These are phyloP conservation scores for Chamaecyparis obtusa DNA, from an alignment of 75 land plant genomes.

Conservation along the genomic window DNA sequence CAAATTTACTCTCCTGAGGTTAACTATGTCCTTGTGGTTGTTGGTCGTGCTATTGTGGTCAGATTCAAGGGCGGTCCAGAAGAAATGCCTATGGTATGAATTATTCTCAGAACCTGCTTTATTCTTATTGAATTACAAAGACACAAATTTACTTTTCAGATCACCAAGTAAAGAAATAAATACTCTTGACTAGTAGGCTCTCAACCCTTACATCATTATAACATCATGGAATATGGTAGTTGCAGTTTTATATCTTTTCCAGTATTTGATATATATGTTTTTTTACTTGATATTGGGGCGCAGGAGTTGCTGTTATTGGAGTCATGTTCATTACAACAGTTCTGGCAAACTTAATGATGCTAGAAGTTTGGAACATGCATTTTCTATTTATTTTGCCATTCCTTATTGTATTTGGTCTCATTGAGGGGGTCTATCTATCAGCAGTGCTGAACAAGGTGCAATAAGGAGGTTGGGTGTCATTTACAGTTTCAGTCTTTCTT, in stretches of 20 bases:
- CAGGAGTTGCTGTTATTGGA: constrained; percentile 51
- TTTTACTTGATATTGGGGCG: not conserved
- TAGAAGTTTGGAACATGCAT: constrained; percentile 36
- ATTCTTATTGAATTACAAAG: no score
- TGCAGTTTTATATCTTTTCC: not conserved
- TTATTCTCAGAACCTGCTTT: no score
- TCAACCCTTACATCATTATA: not conserved
- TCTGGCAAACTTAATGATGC: constrained; percentile 43
- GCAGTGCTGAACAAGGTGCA: constrained; percentile 43
- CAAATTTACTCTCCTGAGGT: constrained; percentile 63
- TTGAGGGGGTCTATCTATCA: constrained; percentile 51
- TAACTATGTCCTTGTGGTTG: constrained; percentile 51
- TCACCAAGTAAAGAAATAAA: no score
- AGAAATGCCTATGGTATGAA: constrained; percentile 51
- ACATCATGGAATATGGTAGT: not conserved
- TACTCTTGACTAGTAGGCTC: no score
- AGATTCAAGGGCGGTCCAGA: constrained; percentile 31
- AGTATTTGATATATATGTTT: not conserved
- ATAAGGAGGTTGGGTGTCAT: constrained; percentile 69
- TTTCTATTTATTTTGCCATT: constrained; percentile 23
- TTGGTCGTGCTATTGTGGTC: constrained; percentile 26
- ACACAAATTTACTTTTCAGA: no score
- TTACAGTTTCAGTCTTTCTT: constrained; percentile 38
- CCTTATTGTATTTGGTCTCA: constrained; percentile 20
- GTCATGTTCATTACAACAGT: constrained; percentile 71